A percentile compares a stretch with the other conserved stretches of the same genome.
phyloP scores from a whole-genome alignment of 2,329 filamentous ascomycete species.

The Triangularia verruculosa region DNA sequence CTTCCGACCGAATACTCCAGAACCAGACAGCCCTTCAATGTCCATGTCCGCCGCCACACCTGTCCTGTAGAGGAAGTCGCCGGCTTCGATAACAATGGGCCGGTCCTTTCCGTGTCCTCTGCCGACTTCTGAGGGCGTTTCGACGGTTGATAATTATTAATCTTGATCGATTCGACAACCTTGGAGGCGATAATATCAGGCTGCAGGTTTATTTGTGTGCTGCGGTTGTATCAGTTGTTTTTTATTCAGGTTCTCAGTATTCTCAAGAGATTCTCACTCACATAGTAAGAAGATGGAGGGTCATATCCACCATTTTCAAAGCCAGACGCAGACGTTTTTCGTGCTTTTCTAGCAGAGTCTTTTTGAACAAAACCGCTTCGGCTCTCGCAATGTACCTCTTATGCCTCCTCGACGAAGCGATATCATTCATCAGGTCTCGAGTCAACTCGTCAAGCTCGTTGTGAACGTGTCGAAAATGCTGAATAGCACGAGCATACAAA shows the following conservation, averaged over 20 bases:
- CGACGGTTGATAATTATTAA: neutral
- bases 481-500: neutral
- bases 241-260: neutral
- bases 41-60: too few relatives aligned
- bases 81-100: too few relatives aligned
- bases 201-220: neutral
- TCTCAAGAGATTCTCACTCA: neutral
- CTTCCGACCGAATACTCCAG: too few relatives aligned
- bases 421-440: constrained; percentile 1
- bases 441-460: neutral
- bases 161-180: neutral
- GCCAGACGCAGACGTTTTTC: constrained; percentile 5
- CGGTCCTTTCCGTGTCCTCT: too few relatives aligned
- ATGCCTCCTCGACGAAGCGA: constrained; percentile 3
- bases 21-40: too few relatives aligned
- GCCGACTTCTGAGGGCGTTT: too few relatives aligned
- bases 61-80: too few relatives aligned
- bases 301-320: neutral
- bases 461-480: neutral
- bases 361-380: constrained; percentile 8
- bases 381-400: neutral
- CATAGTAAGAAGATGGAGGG: neutral
- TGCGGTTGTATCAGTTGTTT: neutral
- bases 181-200: neutral
- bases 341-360: neutral